These are phyloP conservation scores for Amniculicola lignicola DNA, from an alignment of 495 filamentous ascomycete genomes.

Conservation along the genomic window DNA sequence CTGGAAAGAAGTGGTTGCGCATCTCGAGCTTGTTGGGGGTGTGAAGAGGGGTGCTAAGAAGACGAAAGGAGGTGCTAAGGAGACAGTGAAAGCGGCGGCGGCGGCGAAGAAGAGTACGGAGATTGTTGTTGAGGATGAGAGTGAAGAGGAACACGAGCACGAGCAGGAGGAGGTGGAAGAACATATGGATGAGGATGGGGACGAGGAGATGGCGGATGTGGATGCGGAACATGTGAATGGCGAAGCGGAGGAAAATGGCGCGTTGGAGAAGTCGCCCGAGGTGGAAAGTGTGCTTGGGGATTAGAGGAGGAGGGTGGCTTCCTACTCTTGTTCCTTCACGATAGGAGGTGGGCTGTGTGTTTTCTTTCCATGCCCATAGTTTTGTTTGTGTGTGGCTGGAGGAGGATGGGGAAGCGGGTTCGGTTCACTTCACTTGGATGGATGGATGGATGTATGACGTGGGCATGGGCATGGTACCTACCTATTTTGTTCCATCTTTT, in stretches of 20 bases:
- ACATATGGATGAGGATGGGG: conserved; percentile 38
- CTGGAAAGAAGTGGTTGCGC: conserved; percentile 71
- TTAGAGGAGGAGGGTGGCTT: too few species aligned
- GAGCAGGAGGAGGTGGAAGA: conserved; percentile 38
- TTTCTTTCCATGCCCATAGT: too few species aligned
- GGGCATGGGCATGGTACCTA: too few species aligned
- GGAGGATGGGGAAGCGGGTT: too few species aligned
- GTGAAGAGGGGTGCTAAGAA: conserved; percentile 39
- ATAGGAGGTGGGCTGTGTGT: too few species aligned
- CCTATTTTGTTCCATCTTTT: too few species aligned
- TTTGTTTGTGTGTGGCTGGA: too few species aligned
- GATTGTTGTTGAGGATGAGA: conserved; percentile 43
- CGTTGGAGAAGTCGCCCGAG: not conserved
- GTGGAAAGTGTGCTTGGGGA: not conserved
- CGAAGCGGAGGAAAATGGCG: not conserved
- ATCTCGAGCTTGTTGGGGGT: conserved; percentile 52
- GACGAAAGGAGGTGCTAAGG: conserved; percentile 41
- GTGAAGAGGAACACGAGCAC: conserved; percentile 33
- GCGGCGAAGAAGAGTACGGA: conserved; percentile 48
- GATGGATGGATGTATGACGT: too few species aligned
- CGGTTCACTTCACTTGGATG: too few species aligned
- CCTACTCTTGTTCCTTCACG: too few species aligned
- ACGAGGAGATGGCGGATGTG: conserved; percentile 35
- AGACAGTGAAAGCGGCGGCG: conserved; percentile 18
- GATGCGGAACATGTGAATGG: conserved; percentile 14